These are phyloP conservation scores for Penicillium arizonense DNA, from an alignment of 495 filamentous ascomycete species.

Conservation along the genomic window DNA sequence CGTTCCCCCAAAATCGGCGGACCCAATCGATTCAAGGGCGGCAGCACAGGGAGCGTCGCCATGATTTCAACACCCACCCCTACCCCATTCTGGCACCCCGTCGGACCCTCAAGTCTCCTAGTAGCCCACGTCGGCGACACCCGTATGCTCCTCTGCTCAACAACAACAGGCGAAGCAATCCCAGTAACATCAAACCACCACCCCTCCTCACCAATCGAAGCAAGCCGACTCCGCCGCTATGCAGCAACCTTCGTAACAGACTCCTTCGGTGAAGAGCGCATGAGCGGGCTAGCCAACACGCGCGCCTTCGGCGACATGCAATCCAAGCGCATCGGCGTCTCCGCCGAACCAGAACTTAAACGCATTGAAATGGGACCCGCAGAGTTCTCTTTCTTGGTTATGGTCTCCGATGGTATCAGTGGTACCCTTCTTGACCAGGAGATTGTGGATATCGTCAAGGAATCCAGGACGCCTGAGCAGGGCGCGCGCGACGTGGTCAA, in stretches of 20 bases:
- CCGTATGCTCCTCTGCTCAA: conserved; percentile 81
- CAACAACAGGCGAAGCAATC: conserved; percentile 68
- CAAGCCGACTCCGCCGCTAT: conserved; percentile 78
- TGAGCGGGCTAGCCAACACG: conserved; percentile 89
- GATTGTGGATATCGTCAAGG: conserved; percentile 92
- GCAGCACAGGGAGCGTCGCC: conserved; percentile 84
- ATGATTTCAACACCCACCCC: conserved; percentile 89
- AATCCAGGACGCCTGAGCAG: conserved; percentile 85
- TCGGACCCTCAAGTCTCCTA: conserved; percentile 76
- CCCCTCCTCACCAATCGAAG: conserved; percentile 80
- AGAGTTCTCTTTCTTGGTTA: conserved; percentile 83
- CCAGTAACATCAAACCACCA: conserved; percentile 88
- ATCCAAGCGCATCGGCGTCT: conserved; percentile 89
- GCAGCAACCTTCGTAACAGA: conserved; percentile 87
- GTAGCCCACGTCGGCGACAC: conserved; percentile 93
- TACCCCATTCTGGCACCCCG: conserved; percentile 92
- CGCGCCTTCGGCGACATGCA: conserved; percentile 89
- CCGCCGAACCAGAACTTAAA: conserved; percentile 84
- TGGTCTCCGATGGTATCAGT: conserved; percentile 84
- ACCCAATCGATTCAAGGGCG: conserved; percentile 78
- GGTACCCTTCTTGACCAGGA: conserved; percentile 85
- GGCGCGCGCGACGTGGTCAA: conserved; percentile 73
- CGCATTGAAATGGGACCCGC: conserved; percentile 72
- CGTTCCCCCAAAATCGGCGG: conserved; percentile 63
- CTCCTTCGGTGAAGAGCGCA: conserved; percentile 95